These are phyloP conservation scores for Yarrowia porcina DNA, from an alignment of 805 yeast genomes.

Conservation along the genomic window DNA sequence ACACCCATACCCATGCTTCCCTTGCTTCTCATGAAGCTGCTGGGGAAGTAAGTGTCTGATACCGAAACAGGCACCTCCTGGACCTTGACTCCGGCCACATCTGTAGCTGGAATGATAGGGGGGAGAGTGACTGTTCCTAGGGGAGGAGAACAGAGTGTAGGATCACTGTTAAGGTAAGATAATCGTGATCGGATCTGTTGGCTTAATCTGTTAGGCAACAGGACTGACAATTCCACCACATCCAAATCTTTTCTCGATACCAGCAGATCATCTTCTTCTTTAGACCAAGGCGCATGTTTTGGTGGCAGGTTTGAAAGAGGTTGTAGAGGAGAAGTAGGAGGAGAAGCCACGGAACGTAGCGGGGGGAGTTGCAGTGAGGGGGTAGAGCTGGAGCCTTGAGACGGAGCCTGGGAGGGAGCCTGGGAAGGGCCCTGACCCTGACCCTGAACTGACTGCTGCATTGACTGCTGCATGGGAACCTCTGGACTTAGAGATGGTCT, in stretches of 20 bases:
- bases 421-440: too few relatives aligned
- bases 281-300: slow-evolving; percentile 41
- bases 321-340: slow-evolving; percentile 28
- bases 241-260: slow-evolving; percentile 56
- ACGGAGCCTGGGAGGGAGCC: neutral
- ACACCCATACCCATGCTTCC: neutral
- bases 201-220: slow-evolving; percentile 70
- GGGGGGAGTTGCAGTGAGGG: slow-evolving; percentile 4
- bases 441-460: too few relatives aligned
- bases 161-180: slow-evolving; percentile 15
- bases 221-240: slow-evolving; percentile 67
- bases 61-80: slow-evolving; percentile 22
- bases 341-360: slow-evolving; percentile 29
- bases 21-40: slow-evolving; percentile 2
- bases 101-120: slow-evolving; percentile 14
- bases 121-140: slow-evolving; percentile 13
- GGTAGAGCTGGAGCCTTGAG: neutral
- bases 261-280: slow-evolving; percentile 70
- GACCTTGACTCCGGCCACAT: slow-evolving; percentile 16
- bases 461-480: neutral
- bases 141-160: slow-evolving; percentile 5
- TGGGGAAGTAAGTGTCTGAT: slow-evolving; percentile 19
- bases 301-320: slow-evolving; percentile 28
- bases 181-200: slow-evolving; percentile 50
- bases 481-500: neutral